These are phyloP conservation scores for Phialocephala subalpina DNA, from an alignment of 2,329 filamentous ascomycete species.

Conservation along the genomic window DNA sequence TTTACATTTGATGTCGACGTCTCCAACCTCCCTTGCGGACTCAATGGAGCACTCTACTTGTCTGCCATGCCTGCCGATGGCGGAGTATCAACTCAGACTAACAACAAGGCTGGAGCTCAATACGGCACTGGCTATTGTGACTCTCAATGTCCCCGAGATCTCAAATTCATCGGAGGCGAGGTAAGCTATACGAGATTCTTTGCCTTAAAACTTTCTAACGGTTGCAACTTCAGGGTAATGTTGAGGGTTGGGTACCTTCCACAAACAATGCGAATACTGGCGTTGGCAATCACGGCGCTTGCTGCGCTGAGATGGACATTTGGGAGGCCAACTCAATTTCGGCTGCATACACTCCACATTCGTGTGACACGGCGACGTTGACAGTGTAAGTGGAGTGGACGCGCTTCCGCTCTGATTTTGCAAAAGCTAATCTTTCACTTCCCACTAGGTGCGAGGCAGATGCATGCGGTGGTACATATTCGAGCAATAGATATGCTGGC, in stretches of 20 bases:
- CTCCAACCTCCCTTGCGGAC: conserved; percentile 72
- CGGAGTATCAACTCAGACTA: conserved; percentile 57
- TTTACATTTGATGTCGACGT: conserved; percentile 78
- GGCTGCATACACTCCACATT: conserved; percentile 64
- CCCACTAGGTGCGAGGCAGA: conserved; percentile 34
- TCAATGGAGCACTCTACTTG: conserved; percentile 76
- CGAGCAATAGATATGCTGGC: conserved; percentile 55
- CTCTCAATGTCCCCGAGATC: conserved; percentile 61
- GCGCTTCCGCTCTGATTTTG: too few species aligned
- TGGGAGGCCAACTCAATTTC: conserved; percentile 69
- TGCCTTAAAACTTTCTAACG: not conserved
- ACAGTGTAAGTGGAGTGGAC: conserved; percentile 49
- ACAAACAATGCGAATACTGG: conserved; percentile 59
- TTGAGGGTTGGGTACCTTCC: conserved; percentile 58
- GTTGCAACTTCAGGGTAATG: conserved; percentile 53
- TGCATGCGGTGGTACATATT: conserved; percentile 51
- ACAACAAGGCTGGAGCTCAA: conserved; percentile 63
- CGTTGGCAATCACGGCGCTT: conserved; percentile 61
- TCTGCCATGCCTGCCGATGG: conserved; percentile 69
- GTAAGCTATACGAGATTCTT: conserved; percentile 41
- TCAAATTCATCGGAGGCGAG: conserved; percentile 62
- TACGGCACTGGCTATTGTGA: conserved; percentile 72
- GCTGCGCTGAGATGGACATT: conserved; percentile 73
- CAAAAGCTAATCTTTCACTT: too few species aligned
- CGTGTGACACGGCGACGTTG: conserved; percentile 55